Evolutionary conservation across 306 rosid genomes (phyloP), one percentile per base, ranked within the genome.

Genomic region (Pterocarpus santalinus): DNA sequence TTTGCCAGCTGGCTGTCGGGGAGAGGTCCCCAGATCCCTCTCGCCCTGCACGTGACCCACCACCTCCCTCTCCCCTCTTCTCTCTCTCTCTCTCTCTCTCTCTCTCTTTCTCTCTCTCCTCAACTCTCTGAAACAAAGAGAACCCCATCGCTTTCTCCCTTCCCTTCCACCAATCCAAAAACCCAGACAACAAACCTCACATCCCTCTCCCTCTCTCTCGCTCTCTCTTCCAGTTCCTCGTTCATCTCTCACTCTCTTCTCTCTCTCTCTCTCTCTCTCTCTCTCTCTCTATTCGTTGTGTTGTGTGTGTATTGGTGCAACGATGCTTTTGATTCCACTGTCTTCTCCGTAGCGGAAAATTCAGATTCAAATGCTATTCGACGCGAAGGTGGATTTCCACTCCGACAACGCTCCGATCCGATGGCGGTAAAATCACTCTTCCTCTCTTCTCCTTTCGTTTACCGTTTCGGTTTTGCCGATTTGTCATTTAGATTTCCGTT

Each of bases 1-100:
- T 83, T 62, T 85, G 98, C 98, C 90, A 95, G 99, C 98, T 95
- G 99, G 97, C 93, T 93, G 91, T 91, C 93, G 91, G 96, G 86
- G 96, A 89, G 90, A 90, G 92, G 94, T 85, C 91, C 89, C 92
- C 86, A 83, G 89, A 84, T 83, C 86, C 71, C 84, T 82, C 90
- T 82, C 90, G 77, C 80, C 65, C 69, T 76, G 91, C 97, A 91
- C 98, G 98, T 93, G 98, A 95, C 89, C 82, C 70, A 83, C 88
- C 81, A 81, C 79, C 86, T 64, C 88, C 47, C 77, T 43, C 86
- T 2, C 79, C 1, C 75, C 76, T 22, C 61, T 3, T 35, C 73
- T 33, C 65, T 39, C 80, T 8, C 82, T 11, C 56, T 7, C 56
- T 13, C 73, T 12, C 41, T 11, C 84, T 53, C 81, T 44, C 74